These are phyloP conservation scores for Xylaria sp. DNA, from an alignment of 2,329 filamentous ascomycete species.

Conservation along the genomic window DNA sequence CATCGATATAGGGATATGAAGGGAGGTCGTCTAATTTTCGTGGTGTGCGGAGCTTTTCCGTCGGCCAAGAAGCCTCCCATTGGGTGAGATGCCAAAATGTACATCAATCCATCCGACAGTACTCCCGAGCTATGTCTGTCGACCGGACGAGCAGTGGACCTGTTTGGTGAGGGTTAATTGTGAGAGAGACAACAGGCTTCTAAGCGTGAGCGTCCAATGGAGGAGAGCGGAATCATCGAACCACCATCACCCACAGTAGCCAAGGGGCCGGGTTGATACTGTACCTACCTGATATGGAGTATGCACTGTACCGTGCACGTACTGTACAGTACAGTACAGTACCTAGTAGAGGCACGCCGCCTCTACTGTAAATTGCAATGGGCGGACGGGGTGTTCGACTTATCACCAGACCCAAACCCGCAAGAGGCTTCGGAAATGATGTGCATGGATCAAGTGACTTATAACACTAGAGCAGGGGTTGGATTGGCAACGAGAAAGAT, in stretches of 20 bases:
- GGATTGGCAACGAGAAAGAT: neutral
- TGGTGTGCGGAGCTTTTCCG: conserved; percentile 34
- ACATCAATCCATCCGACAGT: conserved; percentile 30
- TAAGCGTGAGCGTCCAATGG: conserved; percentile 10
- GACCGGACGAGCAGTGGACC: conserved; percentile 13
- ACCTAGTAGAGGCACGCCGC: too few species aligned
- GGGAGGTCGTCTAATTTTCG: conserved; percentile 36
- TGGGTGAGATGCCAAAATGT: conserved; percentile 33
- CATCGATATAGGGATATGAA: conserved; percentile 40
- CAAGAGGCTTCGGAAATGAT: neutral
- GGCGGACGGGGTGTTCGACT: neutral
- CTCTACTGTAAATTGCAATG: neutral
- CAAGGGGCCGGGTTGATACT: conserved; percentile 25
- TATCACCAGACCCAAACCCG: neutral
- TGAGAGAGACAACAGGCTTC: conserved; percentile 4
- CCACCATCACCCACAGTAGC: conserved; percentile 29
- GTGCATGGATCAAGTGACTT: neutral
- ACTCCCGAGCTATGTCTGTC: conserved; percentile 32
- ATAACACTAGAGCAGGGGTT: neutral
- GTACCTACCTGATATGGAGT: conserved; percentile 30
- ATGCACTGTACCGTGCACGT: conserved; percentile 2
- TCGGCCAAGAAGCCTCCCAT: conserved; percentile 33
- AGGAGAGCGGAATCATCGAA: conserved; percentile 27
- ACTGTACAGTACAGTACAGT: neutral
- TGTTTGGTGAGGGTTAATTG: conserved; percentile 33